Base-by-base conservation (phyloP, 805 yeast species). In the Yarrowia alimentaria region DNA sequence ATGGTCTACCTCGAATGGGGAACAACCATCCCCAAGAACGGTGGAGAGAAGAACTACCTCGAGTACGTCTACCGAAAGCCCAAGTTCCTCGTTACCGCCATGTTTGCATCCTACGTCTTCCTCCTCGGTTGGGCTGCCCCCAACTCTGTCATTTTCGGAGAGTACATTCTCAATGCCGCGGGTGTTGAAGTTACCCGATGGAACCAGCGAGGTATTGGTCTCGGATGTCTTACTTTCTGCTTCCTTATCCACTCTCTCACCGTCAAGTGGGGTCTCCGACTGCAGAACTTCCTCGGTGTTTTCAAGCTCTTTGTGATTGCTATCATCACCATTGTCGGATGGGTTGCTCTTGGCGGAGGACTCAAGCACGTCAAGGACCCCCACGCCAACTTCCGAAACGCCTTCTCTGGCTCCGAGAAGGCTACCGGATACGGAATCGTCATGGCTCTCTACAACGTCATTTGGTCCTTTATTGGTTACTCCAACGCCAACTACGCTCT, bases 51-150 rank as follows among this genome's bases (percentile, higher is more conserved):
- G 67, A 84, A 83, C 60, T 86, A 86, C 63, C 68, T 86, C 58
- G 93, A 85, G 63, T 81, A 75, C 58, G 77, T 84, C 43, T 86
- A 73, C 68, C 73, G 72, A 43, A 79, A 76, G 58, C 95, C 95
- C 32, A 75, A 70, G 62, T 84, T 81, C 61, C 70, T 86, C 54
- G 75, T 82, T 37, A 80, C 85, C 20, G 78, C 76, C 14, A 71
- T 78, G 70, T 80, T 77, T 56, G 89, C 87, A 0, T 71, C 89
- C 2, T 83, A 84, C 61, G 80, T 81, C 13, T 80, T 86, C 60
- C 75, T 84, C 60, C 70, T 86, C 42, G 93, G 93, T 28, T 86
- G 90, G 87, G 90, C 95, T 17, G 80, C 93, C 9, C 86, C 90
- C 64, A 84, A 85, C 65, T 81, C 90, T 16, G 79, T 84, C 45